These are phyloP conservation scores for Strombidium stylifer DNA, from an alignment of 73 alveolate species.

Conservation along the genomic window DNA sequence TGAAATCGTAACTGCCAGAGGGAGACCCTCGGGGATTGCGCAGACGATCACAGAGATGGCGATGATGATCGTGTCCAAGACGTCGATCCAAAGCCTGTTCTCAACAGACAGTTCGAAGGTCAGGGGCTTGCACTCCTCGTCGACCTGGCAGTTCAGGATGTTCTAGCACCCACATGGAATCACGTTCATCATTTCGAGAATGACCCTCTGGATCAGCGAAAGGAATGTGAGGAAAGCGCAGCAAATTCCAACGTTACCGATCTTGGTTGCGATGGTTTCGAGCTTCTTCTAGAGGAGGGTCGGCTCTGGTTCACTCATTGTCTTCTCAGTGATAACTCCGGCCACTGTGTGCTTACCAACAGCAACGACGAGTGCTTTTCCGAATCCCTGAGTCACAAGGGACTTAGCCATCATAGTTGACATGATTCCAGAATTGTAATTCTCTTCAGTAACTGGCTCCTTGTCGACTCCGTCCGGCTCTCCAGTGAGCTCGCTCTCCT, in stretches of 20 bases:
- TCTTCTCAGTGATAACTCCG: constrained; percentile 73
- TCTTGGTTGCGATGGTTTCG: constrained; percentile 83
- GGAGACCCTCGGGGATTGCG: constrained; percentile 98
- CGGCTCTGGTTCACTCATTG: constrained; percentile 76
- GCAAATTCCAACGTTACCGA: constrained; percentile 87
- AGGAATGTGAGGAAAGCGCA: constrained; percentile 79
- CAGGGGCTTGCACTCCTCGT: neutral
- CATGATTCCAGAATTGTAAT: constrained; percentile 59
- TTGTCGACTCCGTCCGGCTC: constrained; percentile 90
- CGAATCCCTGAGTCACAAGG: constrained; percentile 84
- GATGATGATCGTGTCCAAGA: constrained; percentile 82
- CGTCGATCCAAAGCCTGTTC: no score
- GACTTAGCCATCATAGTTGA: constrained; percentile 91
- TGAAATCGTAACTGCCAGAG: constrained; percentile 95
- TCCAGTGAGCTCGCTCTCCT: constrained; percentile 94
- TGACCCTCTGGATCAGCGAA: constrained; percentile 73
- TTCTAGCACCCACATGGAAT: neutral
- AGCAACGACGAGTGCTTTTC: constrained; percentile 84
- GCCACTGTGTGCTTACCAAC: constrained; percentile 88
- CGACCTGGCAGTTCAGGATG: neutral
- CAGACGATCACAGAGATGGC: constrained; percentile 93
- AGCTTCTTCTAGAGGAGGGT: constrained; percentile 92
- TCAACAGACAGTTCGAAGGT: no score
- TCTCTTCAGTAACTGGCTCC: constrained; percentile 59
- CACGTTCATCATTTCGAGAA: constrained; percentile 48